Evolutionary conservation across 1,139 yeast genomes (phyloP).

Genomic region (Wickerhamiella pararugosa): DNA sequence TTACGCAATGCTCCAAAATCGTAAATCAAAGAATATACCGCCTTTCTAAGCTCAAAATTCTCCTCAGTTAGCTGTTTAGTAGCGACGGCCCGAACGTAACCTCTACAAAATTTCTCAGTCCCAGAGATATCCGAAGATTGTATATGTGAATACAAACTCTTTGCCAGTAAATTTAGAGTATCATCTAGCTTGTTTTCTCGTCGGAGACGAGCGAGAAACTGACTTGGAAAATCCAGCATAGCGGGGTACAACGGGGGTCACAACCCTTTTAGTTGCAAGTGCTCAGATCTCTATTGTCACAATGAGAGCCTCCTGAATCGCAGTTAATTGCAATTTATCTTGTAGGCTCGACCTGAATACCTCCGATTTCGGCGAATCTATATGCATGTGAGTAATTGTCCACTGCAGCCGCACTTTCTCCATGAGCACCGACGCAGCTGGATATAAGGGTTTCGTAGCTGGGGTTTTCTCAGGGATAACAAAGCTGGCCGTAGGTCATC

Average conservation of each 20-base stretch:
- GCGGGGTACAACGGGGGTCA: too few species aligned
- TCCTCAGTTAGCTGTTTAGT: neutral
- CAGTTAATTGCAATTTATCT: too few species aligned
- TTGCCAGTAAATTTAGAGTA: neutral
- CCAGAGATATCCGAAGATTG: neutral
- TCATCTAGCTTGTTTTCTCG: neutral
- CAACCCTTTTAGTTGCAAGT: too few species aligned
- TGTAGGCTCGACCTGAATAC: too few species aligned
- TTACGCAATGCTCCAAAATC: constrained; percentile 1
- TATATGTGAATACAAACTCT: neutral
- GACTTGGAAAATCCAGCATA: constrained; percentile 2
- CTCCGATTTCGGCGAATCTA: too few species aligned
- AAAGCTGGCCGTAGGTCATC: constrained; percentile 84
- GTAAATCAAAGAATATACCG: neutral
- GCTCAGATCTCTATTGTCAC: too few species aligned
- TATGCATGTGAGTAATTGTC: too few species aligned
- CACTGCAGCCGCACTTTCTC: too few species aligned
- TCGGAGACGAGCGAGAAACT: neutral
- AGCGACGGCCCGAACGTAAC: neutral
- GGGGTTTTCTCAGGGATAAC: constrained; percentile 79
- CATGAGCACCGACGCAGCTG: constrained; percentile 12
- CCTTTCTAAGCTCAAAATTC: constrained; percentile 1
- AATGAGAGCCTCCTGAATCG: too few species aligned
- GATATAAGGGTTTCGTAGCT: constrained; percentile 66
- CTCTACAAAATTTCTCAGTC: constrained; percentile 1